These are phyloP conservation scores for Yarrowia divulgata DNA, from an alignment of 805 yeast genomes.

Conservation along the genomic window DNA sequence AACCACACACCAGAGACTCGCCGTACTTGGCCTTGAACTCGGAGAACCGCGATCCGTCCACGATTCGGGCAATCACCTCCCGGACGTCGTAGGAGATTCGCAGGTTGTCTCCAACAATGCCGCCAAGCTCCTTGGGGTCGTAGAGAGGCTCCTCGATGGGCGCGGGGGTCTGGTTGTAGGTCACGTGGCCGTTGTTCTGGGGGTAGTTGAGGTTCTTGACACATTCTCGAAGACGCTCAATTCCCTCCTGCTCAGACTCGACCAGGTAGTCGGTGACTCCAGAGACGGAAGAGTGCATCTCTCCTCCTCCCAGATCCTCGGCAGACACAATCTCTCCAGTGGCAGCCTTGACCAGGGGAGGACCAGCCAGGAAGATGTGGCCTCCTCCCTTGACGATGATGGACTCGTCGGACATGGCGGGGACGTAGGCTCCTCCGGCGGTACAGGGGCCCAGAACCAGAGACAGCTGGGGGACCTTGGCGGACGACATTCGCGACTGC, in stretches of 20 bases:
- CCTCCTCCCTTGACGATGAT: conserved; percentile 49
- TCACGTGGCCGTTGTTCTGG: conserved; percentile 36
- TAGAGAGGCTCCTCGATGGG: conserved; percentile 46
- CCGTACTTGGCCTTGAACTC: conserved; percentile 49
- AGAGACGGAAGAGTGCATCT: conserved; percentile 48
- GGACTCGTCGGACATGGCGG: conserved; percentile 50
- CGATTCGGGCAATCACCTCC: conserved; percentile 50
- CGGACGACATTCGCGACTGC: conserved; percentile 48
- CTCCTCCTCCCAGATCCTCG: conserved; percentile 50
- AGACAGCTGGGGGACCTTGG: conserved; percentile 49
- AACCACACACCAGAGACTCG: conserved; percentile 48
- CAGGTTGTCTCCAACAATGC: conserved; percentile 48
- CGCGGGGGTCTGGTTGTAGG: conserved; percentile 29
- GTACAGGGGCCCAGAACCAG: conserved; percentile 50
- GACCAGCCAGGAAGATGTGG: conserved; percentile 50
- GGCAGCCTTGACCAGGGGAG: conserved; percentile 50
- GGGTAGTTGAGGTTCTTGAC: conserved; percentile 45
- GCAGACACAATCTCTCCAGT: conserved; percentile 50
- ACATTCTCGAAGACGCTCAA: conserved; percentile 46
- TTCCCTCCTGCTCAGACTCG: conserved; percentile 48
- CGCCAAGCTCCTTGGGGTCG: conserved; percentile 47
- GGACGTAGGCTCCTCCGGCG: conserved; percentile 51
- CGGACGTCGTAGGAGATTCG: conserved; percentile 48
- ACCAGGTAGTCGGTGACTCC: conserved; percentile 50
- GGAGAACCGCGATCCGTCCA: conserved; percentile 48